Base-by-base conservation (phyloP, 805 yeast species). In the Barnettozyma sucrosica region DNA sequence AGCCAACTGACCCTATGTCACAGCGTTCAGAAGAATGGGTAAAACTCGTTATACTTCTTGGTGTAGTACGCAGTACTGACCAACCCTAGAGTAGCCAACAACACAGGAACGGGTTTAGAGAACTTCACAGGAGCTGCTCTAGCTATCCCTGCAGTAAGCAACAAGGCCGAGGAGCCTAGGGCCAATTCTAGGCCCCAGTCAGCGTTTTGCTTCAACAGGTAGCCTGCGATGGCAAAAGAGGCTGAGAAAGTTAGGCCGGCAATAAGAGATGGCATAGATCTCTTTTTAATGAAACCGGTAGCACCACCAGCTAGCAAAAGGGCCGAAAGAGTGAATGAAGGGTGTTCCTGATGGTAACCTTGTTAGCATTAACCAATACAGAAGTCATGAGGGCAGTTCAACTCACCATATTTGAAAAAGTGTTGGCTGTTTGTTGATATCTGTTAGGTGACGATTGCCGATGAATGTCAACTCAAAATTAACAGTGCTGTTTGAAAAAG, bases 111-210 rank as follows among this genome's bases (percentile, higher is more conserved):
- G 0, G 95, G 92, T 61, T 85, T 85, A 52, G 70, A 72, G 65
- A 83, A 80, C 5, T 67, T 61, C 8, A 80, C 72, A 32, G 80
- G 79, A 46, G 78, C 51, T 8, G 88, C 80, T 60, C 97, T 77
- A 30, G 80, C 77, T n/a, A 84, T 55, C 25, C 95, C 89, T 8
- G 92, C 90, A 36, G 75, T 75, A 10, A 84, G 65, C 56, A 90
- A 74, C 16, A 85, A 59, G 2, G 80, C 56, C 5, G 95, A 83
- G 2, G 90, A 77, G 11, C 81, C 84, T 47, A 89, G 67, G 0
- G 96, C 96, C 16, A 85, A 63, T 62, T 86, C 90, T 54, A 90
- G 73, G 39, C 97, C 97, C 66, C 78, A 79, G 61, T 86, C 89
- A 51, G 79, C 81, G 62, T 88, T 86, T 46, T 81, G 69, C 54